Percentiles rank a stretch among this genome's conserved stretches.
Conservation (phyloP, 208 protist species). For the Leishmania tropica region DNA sequence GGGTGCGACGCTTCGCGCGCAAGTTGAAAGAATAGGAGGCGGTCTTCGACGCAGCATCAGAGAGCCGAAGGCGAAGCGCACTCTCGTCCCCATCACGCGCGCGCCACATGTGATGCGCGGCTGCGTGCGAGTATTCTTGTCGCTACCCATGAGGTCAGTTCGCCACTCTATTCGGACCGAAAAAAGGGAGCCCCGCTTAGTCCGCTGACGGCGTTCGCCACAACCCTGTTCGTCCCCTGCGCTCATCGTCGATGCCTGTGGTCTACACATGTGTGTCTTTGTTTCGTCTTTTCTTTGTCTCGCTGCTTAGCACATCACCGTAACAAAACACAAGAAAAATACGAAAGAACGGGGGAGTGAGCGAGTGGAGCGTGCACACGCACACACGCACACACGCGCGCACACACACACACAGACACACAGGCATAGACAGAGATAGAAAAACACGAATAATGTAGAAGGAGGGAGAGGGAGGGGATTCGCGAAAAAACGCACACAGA, state of each 20-base stretch:
- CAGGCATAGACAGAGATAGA: not conserved
- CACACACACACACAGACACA: not conserved
- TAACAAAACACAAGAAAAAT: slow-evolving; percentile 5
- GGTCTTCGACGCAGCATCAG: not conserved
- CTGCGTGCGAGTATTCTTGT: not conserved
- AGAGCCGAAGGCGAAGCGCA: not conserved
- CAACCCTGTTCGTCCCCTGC: no score
- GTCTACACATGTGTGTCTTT: not conserved
- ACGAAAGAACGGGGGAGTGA: not conserved
- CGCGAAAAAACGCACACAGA: not conserved
- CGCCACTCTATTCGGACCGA: no score
- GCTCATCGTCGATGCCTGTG: not conserved
- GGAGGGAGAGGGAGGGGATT: not conserved
- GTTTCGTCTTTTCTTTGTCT: not conserved
- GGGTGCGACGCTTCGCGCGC: not conserved
- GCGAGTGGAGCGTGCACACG: not conserved
- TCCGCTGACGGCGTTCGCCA: no score
- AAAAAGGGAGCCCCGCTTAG: no score
- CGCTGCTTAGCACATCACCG: not conserved
- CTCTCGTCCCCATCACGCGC: not conserved
- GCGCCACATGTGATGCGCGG: not conserved
- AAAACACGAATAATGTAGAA: not conserved
- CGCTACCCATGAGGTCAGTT: not conserved
- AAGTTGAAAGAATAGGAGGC: not conserved
- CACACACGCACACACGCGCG: not conserved